Base-by-base conservation (phyloP, 305 asterid species). In the Stenogyne calaminthoides region DNA sequence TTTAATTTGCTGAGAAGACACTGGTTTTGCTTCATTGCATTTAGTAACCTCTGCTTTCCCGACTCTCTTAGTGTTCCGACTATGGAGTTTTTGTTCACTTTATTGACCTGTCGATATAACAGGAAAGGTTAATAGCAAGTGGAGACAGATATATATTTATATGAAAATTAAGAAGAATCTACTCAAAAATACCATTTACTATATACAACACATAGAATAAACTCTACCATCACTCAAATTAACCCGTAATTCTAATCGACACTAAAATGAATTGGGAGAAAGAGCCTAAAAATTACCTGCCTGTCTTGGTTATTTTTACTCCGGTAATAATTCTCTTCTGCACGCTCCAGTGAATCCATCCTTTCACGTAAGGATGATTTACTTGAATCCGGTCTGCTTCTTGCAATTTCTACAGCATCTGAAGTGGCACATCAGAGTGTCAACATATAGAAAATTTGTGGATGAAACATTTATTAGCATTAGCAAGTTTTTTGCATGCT, bases 241-340 rank as follows among this genome's bases (percentile, higher is more conserved):
- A 25, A 70, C 68, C 52, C 37, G 36, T 16, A 58, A 65, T 19
- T 29, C 64, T 20, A 70, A 57, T 19, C 37, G 44, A n/a, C 65
- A 62, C 70, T 32, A 56, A 49, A 64, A 46, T 49, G 25, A 19
- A 64, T 20, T 14, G 5, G 42, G 42, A 46, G 14, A 57, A 61
- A 34, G 67, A 75, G 47, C 10, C 70, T 49, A 25, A 69, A 58
- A 62, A 51, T 47, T 70, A 89, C 97, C 95, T 87, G 90, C 74
- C 82, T 84, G 56, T 83, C 88, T 19, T 80, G 83, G 74, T 68
- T 61, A 76, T 51, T 78, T 76, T 83, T 84, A 80, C 78, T 77
- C 78, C 74, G 80, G 76, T 90, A 85, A 77, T 90, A 88, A 61
- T 84, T 85, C 77, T 92, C 98, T 81, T 94, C 98, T 22, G 99